Evolutionary conservation across 1,284 basidiomycete genomes (phyloP), one percentile per base, ranked within the genome.

Genomic region (Boletus smithii): DNA sequence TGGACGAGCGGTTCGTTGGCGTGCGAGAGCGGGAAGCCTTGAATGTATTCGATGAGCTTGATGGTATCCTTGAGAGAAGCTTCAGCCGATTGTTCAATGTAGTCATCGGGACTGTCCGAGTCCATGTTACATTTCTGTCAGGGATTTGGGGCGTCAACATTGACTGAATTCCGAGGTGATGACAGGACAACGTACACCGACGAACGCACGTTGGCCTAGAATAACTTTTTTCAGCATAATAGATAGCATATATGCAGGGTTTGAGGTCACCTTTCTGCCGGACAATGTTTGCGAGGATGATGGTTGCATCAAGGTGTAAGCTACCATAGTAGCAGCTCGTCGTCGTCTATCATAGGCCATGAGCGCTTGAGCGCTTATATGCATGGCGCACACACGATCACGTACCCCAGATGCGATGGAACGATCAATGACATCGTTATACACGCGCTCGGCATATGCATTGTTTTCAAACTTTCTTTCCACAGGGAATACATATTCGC

Each of bases 51-150:
- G 53, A 95, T 83, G 37, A 93, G 74, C 8, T 69, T 66, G 46
- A 73, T 65, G 0, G 91, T 93, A 36, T 76, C 77, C 0, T 63
- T 51, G 8, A 93, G 58, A 6, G 88, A 89, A 3, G 63, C 63
- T 24, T 75, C 68, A 18, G 73, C 63, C 1, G 80, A 81, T 3
- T 72, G 58, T 64, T 97, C 92, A 53, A 84, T 69, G 69, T 95
- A 97, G 61, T 80, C 71, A 2, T 71, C 64, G 0, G 89, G 83
- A 34, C 74, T 77, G 59, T 93, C 76, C 40, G 24, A 76, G 70
- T 97, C 81, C 91, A 97, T 97, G 71, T 92, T 93, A 67, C 94
- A 97, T 84, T 95, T 89, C 85, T 89, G 58, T 20, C 5, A 40
- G 6, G 17, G 17, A 10, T 24, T 24, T n/a, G n/a, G 4, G 42